These are phyloP conservation scores for Leonotis leonurus DNA, from an alignment of 257 asterid genomes.

Conservation along the genomic window DNA sequence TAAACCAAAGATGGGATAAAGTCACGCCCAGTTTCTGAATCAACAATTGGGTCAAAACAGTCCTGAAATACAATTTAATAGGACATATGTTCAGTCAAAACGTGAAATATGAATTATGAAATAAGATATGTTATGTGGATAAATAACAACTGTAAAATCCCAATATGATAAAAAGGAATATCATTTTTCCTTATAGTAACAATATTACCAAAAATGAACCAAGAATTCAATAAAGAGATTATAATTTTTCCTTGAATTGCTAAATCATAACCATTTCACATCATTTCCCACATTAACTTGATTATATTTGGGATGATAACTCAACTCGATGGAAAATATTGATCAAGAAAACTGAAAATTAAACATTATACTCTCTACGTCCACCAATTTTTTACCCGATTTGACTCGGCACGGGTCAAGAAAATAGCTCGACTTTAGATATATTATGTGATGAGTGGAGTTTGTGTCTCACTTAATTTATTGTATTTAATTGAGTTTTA, in stretches of 20 bases:
- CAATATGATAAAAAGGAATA: not conserved
- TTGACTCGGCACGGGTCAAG: not conserved
- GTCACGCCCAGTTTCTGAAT: slow-evolving; percentile 92
- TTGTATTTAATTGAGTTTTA: no score
- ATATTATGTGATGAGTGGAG: no score
- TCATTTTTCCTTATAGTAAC: not conserved
- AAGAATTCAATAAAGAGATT: not conserved
- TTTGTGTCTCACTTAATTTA: no score
- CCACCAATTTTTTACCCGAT: no score
- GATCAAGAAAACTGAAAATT: no score
- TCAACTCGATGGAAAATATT: no score
- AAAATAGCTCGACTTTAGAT: not conserved
- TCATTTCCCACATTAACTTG: no score
- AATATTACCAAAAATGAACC: not conserved
- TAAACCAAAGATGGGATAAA: slow-evolving; percentile 95
- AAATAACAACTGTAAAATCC: not conserved
- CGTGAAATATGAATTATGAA: not conserved
- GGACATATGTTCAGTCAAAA: slow-evolving; percentile 14
- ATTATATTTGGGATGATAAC: no score
- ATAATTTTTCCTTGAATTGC: no score
- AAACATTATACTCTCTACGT: no score
- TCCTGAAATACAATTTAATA: slow-evolving; percentile 52
- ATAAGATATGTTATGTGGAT: not conserved
- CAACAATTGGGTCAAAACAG: slow-evolving; percentile 87
- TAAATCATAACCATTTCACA: no score